These are phyloP conservation scores for Aspergillus ibericus DNA, from an alignment of 2,329 filamentous ascomycete species.

Conservation along the genomic window DNA sequence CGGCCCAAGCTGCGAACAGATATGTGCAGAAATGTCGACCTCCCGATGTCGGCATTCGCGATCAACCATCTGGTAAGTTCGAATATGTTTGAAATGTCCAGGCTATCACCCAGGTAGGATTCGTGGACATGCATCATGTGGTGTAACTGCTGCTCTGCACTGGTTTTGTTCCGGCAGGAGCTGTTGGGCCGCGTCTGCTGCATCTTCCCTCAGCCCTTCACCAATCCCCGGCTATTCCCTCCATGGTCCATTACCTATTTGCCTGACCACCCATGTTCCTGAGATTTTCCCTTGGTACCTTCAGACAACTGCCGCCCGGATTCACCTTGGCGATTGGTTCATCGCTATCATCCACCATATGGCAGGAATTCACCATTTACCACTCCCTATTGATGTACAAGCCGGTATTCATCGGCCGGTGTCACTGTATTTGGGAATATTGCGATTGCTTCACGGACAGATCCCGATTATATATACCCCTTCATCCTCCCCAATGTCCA, in stretches of 20 bases:
- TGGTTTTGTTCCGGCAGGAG: background rate
- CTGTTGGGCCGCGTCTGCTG: background rate
- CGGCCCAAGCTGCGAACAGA: conserved; percentile 20
- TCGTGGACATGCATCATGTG: background rate
- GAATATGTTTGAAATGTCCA: background rate
- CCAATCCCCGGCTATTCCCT: background rate
- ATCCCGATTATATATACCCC: background rate
- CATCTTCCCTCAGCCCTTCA: background rate
- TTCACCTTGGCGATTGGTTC: background rate
- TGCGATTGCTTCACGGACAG: background rate
- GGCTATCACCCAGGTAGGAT: too few species aligned
- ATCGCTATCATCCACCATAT: background rate
- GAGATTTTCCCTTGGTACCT: background rate
- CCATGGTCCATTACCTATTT: background rate
- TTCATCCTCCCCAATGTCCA: background rate
- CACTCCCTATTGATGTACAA: background rate
- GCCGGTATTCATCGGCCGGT: background rate
- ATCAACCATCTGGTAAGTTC: conserved; percentile 27
- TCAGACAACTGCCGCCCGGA: background rate
- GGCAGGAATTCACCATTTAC: background rate
- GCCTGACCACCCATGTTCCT: background rate
- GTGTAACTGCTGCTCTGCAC: background rate
- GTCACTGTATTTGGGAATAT: background rate
- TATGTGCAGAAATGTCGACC: conserved; percentile 26
- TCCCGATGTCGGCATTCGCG: conserved; percentile 23